Conservation (phyloP, 208 protist genomes). For the Leishmania arabica region DNA sequence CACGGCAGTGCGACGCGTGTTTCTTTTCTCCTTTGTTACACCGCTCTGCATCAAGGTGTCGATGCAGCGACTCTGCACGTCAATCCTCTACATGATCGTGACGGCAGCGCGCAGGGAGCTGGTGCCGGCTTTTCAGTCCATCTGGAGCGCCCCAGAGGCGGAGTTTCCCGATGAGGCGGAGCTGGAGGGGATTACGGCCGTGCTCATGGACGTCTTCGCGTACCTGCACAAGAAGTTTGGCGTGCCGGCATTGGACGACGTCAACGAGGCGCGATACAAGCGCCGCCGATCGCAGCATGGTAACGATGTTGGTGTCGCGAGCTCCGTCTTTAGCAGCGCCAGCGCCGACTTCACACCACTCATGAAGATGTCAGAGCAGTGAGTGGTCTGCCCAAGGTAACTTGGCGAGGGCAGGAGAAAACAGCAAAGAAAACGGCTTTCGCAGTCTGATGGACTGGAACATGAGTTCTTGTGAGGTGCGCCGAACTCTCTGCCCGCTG, state of each 20-base stretch:
- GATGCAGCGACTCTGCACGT: constrained; percentile 45
- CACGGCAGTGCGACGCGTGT: constrained; percentile 56
- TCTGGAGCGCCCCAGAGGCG: constrained; percentile 18
- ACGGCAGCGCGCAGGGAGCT: constrained; percentile 33
- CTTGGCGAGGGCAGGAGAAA: background rate
- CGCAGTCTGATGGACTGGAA: background rate
- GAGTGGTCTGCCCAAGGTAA: background rate
- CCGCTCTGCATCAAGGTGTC: constrained; percentile 60
- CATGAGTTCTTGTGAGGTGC: background rate
- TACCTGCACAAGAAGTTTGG: constrained; percentile 73
- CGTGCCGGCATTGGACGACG: constrained; percentile 62
- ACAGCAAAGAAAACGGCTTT: background rate
- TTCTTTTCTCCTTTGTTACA: constrained; percentile 72
- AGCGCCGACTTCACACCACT: constrained; percentile 36
- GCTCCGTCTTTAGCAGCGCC: constrained; percentile 37
- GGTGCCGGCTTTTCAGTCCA: constrained; percentile 21
- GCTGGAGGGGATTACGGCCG: constrained; percentile 61
- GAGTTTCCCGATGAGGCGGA: constrained; percentile 40
- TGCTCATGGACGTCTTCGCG: constrained; percentile 79
- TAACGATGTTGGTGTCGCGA: constrained; percentile 20
- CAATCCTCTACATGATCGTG: constrained; percentile 55
- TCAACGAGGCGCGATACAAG: constrained; percentile 62
- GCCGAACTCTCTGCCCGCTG: background rate
- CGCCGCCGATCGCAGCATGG: constrained; percentile 34
- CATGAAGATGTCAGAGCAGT: constrained; percentile 31